These are phyloP conservation scores for Aspergillus costaricaensis DNA, from an alignment of 2,329 filamentous ascomycete species.

Conservation along the genomic window DNA sequence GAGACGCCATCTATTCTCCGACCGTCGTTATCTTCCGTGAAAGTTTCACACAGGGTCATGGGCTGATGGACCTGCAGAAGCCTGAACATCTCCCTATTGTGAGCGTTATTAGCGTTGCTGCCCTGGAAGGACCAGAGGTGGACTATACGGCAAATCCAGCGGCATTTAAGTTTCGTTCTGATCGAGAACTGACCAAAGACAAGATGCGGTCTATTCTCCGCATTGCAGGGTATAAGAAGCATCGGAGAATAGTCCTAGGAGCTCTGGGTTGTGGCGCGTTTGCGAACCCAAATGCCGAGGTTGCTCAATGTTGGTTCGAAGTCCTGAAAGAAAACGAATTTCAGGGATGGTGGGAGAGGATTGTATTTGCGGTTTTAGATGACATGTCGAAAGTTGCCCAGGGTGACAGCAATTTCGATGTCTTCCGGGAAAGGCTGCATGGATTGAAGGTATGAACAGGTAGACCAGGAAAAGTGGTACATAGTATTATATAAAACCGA, in stretches of 20 bases:
- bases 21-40: slow-evolving; percentile 61
- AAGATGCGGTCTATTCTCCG: slow-evolving; percentile 66
- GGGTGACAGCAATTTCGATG: slow-evolving; percentile 34
- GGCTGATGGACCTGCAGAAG: slow-evolving; percentile 45
- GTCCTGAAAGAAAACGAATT: slow-evolving; percentile 65
- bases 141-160: slow-evolving; percentile 10
- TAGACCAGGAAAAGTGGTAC: background rate
- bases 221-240: slow-evolving; percentile 58
- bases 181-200: slow-evolving; percentile 58
- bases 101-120: slow-evolving; percentile 63
- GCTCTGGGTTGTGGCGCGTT: slow-evolving; percentile 71
- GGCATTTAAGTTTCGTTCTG: slow-evolving; percentile 45
- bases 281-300: slow-evolving; percentile 60
- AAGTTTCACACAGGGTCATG: slow-evolving; percentile 50
- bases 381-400: slow-evolving; percentile 16
- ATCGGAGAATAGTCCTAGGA: slow-evolving; percentile 64
- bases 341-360: slow-evolving; percentile 62
- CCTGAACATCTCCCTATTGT: slow-evolving; percentile 52
- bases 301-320: slow-evolving; percentile 64
- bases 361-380: slow-evolving; percentile 65
- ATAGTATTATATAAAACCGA: background rate
- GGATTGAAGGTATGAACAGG: slow-evolving; percentile 29
- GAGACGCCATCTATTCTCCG: slow-evolving; percentile 61
- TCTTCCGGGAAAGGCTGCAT: slow-evolving; percentile 33
- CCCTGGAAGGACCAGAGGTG: slow-evolving; percentile 48